These are phyloP conservation scores for Neurospora sp. DNA, from an alignment of 495 filamentous ascomycete species.

Conservation along the genomic window DNA sequence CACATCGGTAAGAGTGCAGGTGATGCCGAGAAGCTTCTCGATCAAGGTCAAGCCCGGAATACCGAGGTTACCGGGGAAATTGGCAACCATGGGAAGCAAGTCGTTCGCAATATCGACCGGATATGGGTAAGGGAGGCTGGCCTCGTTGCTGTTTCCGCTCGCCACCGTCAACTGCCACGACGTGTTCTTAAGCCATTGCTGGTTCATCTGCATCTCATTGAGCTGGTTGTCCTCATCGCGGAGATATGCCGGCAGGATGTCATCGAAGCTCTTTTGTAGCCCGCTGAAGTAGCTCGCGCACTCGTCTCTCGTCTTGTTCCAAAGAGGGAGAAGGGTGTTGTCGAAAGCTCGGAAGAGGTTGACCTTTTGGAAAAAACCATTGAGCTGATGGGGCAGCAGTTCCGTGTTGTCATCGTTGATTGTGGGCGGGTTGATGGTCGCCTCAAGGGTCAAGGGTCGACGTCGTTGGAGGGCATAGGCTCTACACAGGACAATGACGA, in stretches of 20 bases:
- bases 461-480: conserved; percentile 70
- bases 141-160: conserved; percentile 36
- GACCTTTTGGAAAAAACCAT: conserved; percentile 55
- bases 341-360: conserved; percentile 65
- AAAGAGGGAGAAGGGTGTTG: conserved; percentile 55
- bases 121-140: conserved; percentile 56
- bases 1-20: conserved; percentile 63
- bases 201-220: conserved; percentile 58
- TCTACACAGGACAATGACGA: conserved; percentile 14
- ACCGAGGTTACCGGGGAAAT: conserved; percentile 60
- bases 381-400: conserved; percentile 37
- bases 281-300: conserved; percentile 49
- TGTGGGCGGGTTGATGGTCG: conserved; percentile 53
- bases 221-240: conserved; percentile 57
- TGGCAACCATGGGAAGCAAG: conserved; percentile 52
- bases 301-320: conserved; percentile 58
- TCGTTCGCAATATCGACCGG: conserved; percentile 63
- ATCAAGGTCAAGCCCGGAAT: conserved; percentile 54
- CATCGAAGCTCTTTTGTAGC: conserved; percentile 56
- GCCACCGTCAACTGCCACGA: conserved; percentile 60
- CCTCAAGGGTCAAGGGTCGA: conserved; percentile 48
- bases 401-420: conserved; percentile 55
- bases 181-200: conserved; percentile 77
- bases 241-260: conserved; percentile 52
- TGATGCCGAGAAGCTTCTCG: conserved; percentile 69